Evolutionary conservation across 78 protist species (phyloP).

Genomic region (Pelomyxa schiedti): DNA sequence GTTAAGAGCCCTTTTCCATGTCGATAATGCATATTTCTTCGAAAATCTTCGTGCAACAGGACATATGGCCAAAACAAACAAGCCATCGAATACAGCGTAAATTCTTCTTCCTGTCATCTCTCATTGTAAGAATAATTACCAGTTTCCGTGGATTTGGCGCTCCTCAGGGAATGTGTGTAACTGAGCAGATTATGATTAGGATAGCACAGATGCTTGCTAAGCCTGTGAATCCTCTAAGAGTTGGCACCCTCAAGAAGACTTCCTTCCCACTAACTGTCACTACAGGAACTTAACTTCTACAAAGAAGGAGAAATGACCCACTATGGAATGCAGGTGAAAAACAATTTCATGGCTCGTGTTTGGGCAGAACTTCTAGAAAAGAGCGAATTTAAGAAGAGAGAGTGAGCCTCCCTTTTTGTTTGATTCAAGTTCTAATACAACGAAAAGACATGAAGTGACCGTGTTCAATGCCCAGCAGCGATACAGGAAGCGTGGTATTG

Average conservation of each 20-base stretch:
- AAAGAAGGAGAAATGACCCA: slow-evolving; percentile 59
- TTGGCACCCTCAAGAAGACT: not conserved
- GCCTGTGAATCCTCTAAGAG: not conserved
- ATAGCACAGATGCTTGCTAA: slow-evolving; percentile 33
- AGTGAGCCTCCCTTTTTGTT: no score
- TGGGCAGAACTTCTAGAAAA: slow-evolving; percentile 29
- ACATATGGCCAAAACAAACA: slow-evolving; percentile 60
- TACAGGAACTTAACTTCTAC: slow-evolving; percentile 58
- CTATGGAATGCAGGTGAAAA: slow-evolving; percentile 25
- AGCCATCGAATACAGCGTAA: slow-evolving; percentile 86
- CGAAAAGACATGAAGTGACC: not conserved
- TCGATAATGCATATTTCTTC: slow-evolving; percentile 71
- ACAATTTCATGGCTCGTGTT: slow-evolving; percentile 22
- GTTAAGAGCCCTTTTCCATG: slow-evolving; percentile 69
- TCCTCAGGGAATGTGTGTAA: slow-evolving; percentile 74
- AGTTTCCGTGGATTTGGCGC: slow-evolving; percentile 82
- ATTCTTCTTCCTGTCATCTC: not conserved
- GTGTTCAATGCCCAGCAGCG: slow-evolving; percentile 71
- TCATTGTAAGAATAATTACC: not conserved
- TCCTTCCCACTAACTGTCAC: not conserved
- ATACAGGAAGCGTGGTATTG: slow-evolving; percentile 82
- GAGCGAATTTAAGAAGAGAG: slow-evolving; percentile 15
- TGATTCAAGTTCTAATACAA: no score
- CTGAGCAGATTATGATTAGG: slow-evolving; percentile 65
- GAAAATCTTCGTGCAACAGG: slow-evolving; percentile 62